Evolutionary conservation across 805 yeast genomes (phyloP), one percentile per base, ranked within the genome.

Genomic region (Starmerella stellata): DNA sequence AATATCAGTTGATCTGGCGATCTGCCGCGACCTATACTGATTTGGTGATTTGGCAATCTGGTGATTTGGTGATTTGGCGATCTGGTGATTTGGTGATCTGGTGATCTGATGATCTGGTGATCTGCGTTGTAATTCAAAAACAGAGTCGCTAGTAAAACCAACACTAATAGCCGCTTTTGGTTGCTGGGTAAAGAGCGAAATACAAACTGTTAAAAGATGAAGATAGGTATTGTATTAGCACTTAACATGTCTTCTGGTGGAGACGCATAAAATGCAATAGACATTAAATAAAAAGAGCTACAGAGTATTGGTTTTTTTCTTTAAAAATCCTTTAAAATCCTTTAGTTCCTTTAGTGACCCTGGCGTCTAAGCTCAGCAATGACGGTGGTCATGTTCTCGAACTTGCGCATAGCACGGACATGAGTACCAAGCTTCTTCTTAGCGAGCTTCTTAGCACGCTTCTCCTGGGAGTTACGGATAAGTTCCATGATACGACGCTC

Each of bases 371-470:
- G 74, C 70, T 85, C 93, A 65, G 93, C 79, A 68, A 87, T 87
- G 74, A 87, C 74, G 65, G 71, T 68, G 78, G 72, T 81, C 85
- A 92, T 79, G 71, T 85, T 95, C 72, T 90, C 99, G 65, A 90
- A 93, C 85, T 90, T 90, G 67, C 82, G 90, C 80, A 82, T 81
- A 61, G 96, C 95, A 76, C 99, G 92, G 74, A 75, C 77, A 78
- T 87, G 93, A 60, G 98, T 82, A 72, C 99, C 99, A 64, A 90
- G 81, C 63, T 60, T 87, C 93, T 81, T 90, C 90, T 90, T 90
- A 56, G 96, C 95, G 64, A 90, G 83, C 83, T 90, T 90, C 82
- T 90, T 81, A 57, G 99, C 98, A 75, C 96, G 90, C 93, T 90
- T 90, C 74, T 90, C 99, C 77, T 95, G 94, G 66, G 95, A 85